Base-by-base conservation (phyloP, 441 rosid species). In the Viola pubescens region DNA sequence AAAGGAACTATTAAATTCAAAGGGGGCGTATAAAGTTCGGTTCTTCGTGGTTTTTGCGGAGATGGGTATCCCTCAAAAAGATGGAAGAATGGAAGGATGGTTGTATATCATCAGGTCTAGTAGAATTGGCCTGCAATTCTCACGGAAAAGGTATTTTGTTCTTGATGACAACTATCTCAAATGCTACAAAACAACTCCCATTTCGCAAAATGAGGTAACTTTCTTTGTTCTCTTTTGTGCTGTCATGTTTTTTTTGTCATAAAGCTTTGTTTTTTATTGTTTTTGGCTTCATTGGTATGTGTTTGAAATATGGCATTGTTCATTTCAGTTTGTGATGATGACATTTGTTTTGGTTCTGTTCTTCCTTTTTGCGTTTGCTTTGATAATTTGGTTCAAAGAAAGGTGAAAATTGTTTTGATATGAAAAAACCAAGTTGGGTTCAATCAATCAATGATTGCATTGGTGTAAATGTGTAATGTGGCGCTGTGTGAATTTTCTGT, bases 11-110 rank as follows among this genome's bases (percentile, higher is more conserved):
- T 26, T 26, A 26, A 26, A 26, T 26, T 26, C 34, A 26, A 26
- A 26, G 34, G 34, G 34, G 34, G 2, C 34, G 2, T 26, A 26
- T 26, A 26, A 26, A 26, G 34, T 10, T 9, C 26, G 10, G 42
- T 11, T 45, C 10, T 55, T 40, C 13, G 34, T 58, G 57, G 56
- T 43, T 46, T 48, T 55, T 44, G 46, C 9, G 55, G 56, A 65
- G 59, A 79, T 79, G 82, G 79, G 68, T 64, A 41, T 72, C 66
- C 4, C 73, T 5, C 67, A 63, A 64, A 61, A 56, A 40, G 87
- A 77, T 49, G 78, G 73, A 13, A 82, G 70, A 71, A 86, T 88
- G 87, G 96, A 88, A 55, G 99, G 97, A 14, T 94, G 99, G 99
- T 74, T 90, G 37, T 85, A 84, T 68, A 74, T 81, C 55, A 79